A percentile compares a stretch with the other conserved stretches of the same genome.
These are phyloP conservation scores for Oehlia diaphana DNA, from an alignment of 192 early-diverging fungal genomes.

Conservation along the genomic window DNA sequence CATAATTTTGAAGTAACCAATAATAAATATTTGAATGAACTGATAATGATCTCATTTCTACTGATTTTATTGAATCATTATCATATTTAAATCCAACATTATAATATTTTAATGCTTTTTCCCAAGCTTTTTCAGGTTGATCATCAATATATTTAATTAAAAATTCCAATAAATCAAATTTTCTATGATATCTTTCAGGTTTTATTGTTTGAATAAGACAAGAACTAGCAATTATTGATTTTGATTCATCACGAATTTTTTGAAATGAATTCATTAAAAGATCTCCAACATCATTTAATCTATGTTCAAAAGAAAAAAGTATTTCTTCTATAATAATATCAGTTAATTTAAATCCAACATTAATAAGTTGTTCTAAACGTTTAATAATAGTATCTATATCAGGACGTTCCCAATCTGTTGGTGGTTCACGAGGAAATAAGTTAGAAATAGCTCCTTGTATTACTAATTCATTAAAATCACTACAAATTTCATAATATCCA, in stretches of 20 bases:
- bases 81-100: background rate
- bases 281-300: background rate
- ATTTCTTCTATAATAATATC: background rate
- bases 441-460: background rate
- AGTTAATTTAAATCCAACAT: slow-evolving; percentile 8
- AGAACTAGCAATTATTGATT: background rate
- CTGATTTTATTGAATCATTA: background rate
- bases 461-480: background rate
- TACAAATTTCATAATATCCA: slow-evolving; percentile 16
- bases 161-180: background rate
- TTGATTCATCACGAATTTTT: background rate
- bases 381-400: background rate
- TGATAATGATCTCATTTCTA: too few relatives aligned
- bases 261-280: slow-evolving; percentile 4
- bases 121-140: background rate
- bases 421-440: background rate
- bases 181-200: background rate
- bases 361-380: background rate
- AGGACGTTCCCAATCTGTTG: background rate
- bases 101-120: background rate
- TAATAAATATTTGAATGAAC: background rate
- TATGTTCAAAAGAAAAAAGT: slow-evolving; percentile 9
- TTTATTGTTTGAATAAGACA: background rate
- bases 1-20: too few relatives aligned
- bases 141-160: background rate